phyloP scores from a whole-genome alignment of 2,329 filamentous ascomycete species.

The Cladophialophora chaetospira region DNA sequence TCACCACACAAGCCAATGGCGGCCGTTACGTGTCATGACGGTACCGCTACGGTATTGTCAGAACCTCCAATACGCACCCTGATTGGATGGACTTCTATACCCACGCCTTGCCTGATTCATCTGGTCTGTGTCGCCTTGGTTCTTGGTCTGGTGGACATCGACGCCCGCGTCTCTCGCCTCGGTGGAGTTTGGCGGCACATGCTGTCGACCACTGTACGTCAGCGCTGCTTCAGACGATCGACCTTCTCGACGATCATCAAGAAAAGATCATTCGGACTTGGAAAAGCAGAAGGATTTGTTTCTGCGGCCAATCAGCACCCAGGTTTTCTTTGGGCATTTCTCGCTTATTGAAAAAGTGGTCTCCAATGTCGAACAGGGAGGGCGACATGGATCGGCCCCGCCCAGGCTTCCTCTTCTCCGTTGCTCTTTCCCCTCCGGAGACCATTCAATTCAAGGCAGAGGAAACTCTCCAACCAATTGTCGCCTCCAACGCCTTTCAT shows the following conservation, averaged over 20 bases:
- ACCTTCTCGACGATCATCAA: constrained; percentile 19
- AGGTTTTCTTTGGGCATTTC: constrained; percentile 16
- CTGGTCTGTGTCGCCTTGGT: constrained; percentile 19
- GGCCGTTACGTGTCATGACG: constrained; percentile 27
- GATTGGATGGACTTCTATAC: constrained; percentile 19
- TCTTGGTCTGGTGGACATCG: constrained; percentile 9
- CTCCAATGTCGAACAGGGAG: constrained; percentile 11
- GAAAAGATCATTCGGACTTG: constrained; percentile 7
- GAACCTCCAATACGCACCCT: background rate
- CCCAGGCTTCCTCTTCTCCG: constrained; percentile 21
- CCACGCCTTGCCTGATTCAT: constrained; percentile 17
- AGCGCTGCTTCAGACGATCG: constrained; percentile 18
- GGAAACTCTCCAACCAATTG: constrained; percentile 14
- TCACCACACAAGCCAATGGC: constrained; percentile 18
- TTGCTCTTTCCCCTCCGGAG: constrained; percentile 2
- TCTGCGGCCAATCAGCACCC: constrained; percentile 17
- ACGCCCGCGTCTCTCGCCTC: background rate
- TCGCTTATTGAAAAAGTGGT: constrained; percentile 8
- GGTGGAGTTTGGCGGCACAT: constrained; percentile 15
- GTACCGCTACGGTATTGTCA: constrained; percentile 26
- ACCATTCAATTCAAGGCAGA: constrained; percentile 1
- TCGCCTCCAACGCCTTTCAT: constrained; percentile 8
- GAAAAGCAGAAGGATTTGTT: constrained; percentile 13
- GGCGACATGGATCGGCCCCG: constrained; percentile 30
- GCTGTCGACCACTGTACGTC: constrained; percentile 16